These are phyloP conservation scores for Talaromyces sp. DNA, from an alignment of 2,329 filamentous ascomycete species.

Conservation along the genomic window DNA sequence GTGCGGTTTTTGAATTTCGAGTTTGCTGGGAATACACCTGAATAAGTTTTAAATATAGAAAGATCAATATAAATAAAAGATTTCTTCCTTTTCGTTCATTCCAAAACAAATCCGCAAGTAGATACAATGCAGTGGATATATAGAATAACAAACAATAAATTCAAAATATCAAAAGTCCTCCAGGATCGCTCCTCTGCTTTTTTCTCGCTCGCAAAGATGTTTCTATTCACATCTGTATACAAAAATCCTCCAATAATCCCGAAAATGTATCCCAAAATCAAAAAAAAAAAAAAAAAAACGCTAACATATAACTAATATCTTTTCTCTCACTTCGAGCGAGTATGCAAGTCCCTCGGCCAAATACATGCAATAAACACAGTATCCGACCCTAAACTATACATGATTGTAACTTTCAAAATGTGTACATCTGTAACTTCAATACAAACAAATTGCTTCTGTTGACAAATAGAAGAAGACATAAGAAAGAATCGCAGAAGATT, in stretches of 20 bases:
- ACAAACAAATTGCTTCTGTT: neutral
- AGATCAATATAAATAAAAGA: neutral
- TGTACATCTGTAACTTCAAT: neutral
- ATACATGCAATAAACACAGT: neutral
- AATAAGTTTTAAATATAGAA: neutral
- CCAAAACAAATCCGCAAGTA: neutral
- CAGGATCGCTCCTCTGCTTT: constrained; percentile 19
- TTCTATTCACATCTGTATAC: constrained; percentile 2
- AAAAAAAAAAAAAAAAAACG: constrained; percentile 1
- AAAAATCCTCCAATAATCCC: constrained; percentile 6
- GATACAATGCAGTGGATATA: neutral
- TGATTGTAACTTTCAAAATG: constrained; percentile 9
- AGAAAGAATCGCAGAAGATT: neutral
- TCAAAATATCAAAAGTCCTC: constrained; percentile 17
- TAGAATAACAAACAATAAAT: neutral
- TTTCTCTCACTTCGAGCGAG: neutral
- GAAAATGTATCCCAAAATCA: constrained; percentile 2
- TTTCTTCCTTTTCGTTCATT: neutral
- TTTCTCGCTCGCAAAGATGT: constrained; percentile 1
- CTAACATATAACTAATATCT: neutral
- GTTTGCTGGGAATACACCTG: constrained; percentile 35
- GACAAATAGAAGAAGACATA: constrained; percentile 9
- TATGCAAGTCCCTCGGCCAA: neutral
- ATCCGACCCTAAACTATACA: constrained; percentile 14
- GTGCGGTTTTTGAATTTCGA: constrained; percentile 48